Percentiles rank a stretch among this genome's conserved stretches.
Conservation (phyloP, 345 rosid species). For the Syzygium jambos region DNA sequence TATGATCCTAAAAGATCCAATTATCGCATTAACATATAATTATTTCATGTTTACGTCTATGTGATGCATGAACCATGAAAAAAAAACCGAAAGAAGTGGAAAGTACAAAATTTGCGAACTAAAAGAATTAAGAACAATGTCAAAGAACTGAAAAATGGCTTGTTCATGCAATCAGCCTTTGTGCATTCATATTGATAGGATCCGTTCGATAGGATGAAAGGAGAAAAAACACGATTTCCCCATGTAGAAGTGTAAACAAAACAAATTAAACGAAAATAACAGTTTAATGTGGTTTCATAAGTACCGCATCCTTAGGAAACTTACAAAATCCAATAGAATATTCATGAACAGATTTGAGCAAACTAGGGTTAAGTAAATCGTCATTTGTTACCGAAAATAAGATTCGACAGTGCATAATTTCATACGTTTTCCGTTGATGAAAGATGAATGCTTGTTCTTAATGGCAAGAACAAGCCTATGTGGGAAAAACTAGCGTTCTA, state of each 20-base stretch:
- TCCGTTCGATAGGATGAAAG: neutral
- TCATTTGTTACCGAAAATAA: neutral
- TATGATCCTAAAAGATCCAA: neutral
- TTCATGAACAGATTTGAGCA: neutral
- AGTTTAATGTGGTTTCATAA: neutral
- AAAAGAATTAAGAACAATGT: neutral
- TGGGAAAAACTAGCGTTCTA: too few species aligned
- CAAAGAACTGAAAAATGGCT: neutral
- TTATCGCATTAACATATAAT: neutral
- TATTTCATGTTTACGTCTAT: neutral
- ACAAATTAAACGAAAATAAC: neutral
- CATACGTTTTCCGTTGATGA: neutral
- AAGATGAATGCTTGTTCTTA: neutral
- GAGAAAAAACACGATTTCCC: neutral
- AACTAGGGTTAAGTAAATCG: neutral
- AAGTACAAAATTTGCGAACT: neutral
- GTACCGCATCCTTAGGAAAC: neutral
- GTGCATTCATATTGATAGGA: neutral
- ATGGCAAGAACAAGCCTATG: too few species aligned
- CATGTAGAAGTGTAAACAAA: neutral
- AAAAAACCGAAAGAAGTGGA: neutral
- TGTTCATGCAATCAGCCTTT: neutral
- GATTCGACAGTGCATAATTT: neutral
- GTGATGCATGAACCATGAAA: neutral
- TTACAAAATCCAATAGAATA: neutral